These are phyloP conservation scores for Xerocomellus amylosporus DNA, from an alignment of 768 basidiomycete species.

Conservation along the genomic window DNA sequence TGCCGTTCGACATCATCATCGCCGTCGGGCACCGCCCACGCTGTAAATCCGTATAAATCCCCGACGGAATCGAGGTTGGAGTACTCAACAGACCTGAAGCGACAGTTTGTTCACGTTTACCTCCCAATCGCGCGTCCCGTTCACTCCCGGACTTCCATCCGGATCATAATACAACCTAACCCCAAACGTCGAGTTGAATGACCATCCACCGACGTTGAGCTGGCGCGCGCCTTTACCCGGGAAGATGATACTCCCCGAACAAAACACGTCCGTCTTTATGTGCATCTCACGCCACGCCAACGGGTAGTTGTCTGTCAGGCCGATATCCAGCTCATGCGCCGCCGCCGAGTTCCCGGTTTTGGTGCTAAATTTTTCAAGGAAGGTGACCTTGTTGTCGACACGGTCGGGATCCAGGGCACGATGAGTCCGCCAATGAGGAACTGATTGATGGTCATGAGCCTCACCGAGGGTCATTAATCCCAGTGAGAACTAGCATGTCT, in stretches of 20 bases:
- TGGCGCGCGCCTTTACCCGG: conserved; percentile 62
- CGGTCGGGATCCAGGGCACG: conserved; percentile 76
- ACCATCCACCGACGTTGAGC: conserved; percentile 47
- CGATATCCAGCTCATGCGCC: conserved; percentile 74
- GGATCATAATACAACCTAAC: conserved; percentile 73
- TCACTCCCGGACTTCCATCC: conserved; percentile 62
- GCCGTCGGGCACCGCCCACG: conserved; percentile 65
- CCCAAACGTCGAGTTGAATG: conserved; percentile 66
- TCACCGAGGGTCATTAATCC: no score
- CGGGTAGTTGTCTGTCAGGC: conserved; percentile 42
- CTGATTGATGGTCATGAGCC: conserved; percentile 30
- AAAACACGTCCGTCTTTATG: conserved; percentile 76
- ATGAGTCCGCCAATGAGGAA: conserved; percentile 57
- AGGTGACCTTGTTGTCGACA: conserved; percentile 77
- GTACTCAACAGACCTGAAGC: conserved; percentile 50
- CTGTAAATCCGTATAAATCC: conserved; percentile 29
- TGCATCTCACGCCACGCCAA: conserved; percentile 76
- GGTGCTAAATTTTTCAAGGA: conserved; percentile 74
- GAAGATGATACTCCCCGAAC: conserved; percentile 67
- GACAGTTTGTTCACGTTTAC: conserved; percentile 57
- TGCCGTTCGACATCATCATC: conserved; percentile 69
- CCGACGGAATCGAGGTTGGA: not conserved
- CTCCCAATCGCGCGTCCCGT: conserved; percentile 78
- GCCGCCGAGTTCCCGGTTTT: conserved; percentile 66
- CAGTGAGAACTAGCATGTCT: no score